Conservation (phyloP, 2,329 filamentous ascomycete genomes). For the Cytospora schulzeri region DNA sequence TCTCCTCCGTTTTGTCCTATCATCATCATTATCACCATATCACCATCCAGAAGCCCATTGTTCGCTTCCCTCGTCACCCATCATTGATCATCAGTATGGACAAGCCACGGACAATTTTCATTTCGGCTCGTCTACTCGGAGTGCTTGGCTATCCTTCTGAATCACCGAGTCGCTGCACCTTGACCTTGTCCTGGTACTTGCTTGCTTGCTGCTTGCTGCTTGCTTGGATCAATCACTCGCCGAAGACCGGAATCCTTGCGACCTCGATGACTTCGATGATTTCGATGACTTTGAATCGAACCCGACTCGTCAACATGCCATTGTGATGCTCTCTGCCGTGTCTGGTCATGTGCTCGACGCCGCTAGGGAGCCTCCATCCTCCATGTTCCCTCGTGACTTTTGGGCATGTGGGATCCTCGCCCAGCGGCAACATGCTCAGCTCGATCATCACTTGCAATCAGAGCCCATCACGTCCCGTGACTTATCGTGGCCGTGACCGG, state of each 20-base stretch:
- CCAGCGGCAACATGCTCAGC: conserved; percentile 7
- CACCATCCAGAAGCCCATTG: background rate
- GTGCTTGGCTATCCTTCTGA: background rate
- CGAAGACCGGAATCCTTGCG: conserved; percentile 5
- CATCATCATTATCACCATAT: background rate
- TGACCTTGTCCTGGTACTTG: background rate
- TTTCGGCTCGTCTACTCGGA: background rate
- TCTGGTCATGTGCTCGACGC: conserved; percentile 16
- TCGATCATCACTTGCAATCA: background rate
- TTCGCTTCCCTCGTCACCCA: background rate
- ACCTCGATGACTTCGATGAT: conserved; percentile 3
- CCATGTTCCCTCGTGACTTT: conserved; percentile 8
- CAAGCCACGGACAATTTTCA: background rate
- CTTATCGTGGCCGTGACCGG: background rate
- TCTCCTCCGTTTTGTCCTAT: background rate
- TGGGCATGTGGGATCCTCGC: conserved; percentile 4
- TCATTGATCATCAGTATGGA: background rate
- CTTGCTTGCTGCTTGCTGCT: background rate
- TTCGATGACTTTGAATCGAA: background rate
- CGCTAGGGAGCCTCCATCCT: conserved; percentile 5
- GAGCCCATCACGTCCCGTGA: background rate
- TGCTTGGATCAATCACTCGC: conserved; percentile 1
- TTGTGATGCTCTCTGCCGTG: conserved; percentile 7
- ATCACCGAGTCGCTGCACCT: background rate
- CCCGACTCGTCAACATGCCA: conserved; percentile 4